Conservation (phyloP, 2,329 filamentous ascomycete genomes). For the Diaporthe helianthi region DNA sequence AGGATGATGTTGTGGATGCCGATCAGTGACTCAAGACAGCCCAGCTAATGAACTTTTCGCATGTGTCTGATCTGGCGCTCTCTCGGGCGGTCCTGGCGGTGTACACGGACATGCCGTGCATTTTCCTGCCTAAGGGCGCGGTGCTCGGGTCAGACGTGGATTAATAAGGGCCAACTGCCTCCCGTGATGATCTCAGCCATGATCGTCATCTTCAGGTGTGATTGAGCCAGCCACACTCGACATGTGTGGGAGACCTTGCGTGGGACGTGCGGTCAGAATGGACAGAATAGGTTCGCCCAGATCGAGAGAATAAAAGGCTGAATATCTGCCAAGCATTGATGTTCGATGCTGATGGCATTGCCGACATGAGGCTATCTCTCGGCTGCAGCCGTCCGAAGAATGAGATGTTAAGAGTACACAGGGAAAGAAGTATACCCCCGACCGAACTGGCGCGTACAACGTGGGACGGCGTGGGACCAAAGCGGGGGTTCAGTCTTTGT, state of each 20-base stretch:
- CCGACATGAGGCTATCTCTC: constrained; percentile 9
- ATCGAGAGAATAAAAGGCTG: constrained; percentile 13
- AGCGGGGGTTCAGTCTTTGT: background rate
- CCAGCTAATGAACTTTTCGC: background rate
- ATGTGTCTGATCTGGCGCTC: background rate
- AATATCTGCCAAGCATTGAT: constrained; percentile 5
- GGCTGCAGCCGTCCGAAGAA: constrained; percentile 11
- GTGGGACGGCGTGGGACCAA: constrained; percentile 5
- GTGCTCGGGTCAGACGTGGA: background rate
- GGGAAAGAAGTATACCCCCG: background rate
- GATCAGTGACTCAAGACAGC: constrained; percentile 16
- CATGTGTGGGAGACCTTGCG: background rate
- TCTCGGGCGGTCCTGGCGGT: background rate
- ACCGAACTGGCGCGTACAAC: background rate
- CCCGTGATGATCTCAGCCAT: background rate
- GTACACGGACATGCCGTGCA: constrained; percentile 12
- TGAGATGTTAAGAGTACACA: background rate
- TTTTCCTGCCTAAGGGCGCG: background rate
- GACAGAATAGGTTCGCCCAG: background rate
- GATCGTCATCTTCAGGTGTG: constrained; percentile 15
- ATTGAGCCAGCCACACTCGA: constrained; percentile 14
- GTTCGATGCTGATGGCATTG: constrained; percentile 6
- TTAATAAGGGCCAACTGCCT: background rate
- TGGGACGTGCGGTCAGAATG: background rate
- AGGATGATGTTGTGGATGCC: background rate